Conservation (phyloP, 1,284 basidiomycete species). For the Cystobasidium sp. region DNA sequence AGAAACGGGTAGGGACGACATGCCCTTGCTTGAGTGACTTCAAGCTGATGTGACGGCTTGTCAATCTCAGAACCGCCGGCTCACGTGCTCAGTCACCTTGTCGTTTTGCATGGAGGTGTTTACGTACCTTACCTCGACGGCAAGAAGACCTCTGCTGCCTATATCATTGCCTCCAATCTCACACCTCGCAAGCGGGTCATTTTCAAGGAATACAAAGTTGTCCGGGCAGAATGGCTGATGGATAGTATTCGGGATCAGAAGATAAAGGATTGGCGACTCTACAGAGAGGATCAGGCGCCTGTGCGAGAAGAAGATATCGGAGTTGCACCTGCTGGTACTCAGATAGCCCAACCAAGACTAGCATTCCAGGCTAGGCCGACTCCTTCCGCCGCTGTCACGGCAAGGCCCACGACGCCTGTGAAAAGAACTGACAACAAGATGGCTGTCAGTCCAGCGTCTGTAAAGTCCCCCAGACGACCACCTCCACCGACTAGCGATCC, state of each 20-base stretch:
- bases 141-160: conserved; percentile 70
- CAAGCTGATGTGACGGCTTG: not conserved
- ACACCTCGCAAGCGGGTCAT: conserved; percentile 87
- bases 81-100: conserved; percentile 77
- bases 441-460: not conserved
- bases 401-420: not conserved
- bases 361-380: conserved; percentile 11
- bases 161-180: conserved; percentile 85
- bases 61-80: conserved; percentile 67
- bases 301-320: conserved; percentile 18
- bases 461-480: conserved; percentile 15
- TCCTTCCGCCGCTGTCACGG: not conserved
- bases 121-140: conserved; percentile 83
- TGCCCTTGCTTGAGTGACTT: not conserved
- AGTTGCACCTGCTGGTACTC: conserved; percentile 33
- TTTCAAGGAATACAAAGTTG: conserved; percentile 86
- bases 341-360: conserved; percentile 40
- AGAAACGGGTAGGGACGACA: conserved; percentile 64
- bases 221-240: conserved; percentile 81
- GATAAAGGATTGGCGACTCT: conserved; percentile 78
- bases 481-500: conserved; percentile 43
- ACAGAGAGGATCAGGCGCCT: conserved; percentile 43
- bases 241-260: conserved; percentile 70
- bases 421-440: not conserved
- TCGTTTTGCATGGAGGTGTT: conserved; percentile 79